Evolutionary conservation across 2,329 filamentous ascomycete species (phyloP), one percentile per base, ranked within the genome.

Genomic region (Calonectria crousiana): DNA sequence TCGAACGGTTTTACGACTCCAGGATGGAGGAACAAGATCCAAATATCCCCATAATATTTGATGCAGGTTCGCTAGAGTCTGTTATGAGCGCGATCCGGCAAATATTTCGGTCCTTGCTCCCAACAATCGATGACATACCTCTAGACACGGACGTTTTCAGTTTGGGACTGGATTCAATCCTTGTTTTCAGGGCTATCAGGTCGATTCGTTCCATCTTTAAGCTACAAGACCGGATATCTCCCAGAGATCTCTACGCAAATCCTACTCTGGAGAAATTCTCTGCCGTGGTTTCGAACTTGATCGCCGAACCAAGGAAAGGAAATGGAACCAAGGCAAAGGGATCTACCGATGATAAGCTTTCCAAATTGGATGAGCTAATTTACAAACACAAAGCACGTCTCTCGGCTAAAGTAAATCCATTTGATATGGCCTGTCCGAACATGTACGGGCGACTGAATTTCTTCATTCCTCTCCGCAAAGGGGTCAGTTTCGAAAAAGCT

Each of bases 1-100:
- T 90, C 51, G 85, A 89, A 5, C 81, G 82, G 0, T 81, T 90
- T 4, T 90, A 90, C 74, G 69, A 64, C 18, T 76, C 80, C 4
- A 30, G 51, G 6, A 28, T 6, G n/a, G 72, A 73, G 16, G 74
- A 77, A 20, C 76, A 75, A 18, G 23, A 62, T 0, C 41, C 13
- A 20, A 26, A 66, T 32, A 49, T 71, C 2, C 69, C 68, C 2
- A 64, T 81, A 16, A 67, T 69, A 13, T 60, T 81, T 18, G 78
- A 80, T 13, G 75, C 72, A 14, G 72, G 41, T 13, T 83, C 81
- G 0, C n/a, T 74, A 4, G 77, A 78, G 23, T 76, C 80, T 14
- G 77, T 81, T 62, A 74, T 73, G 9, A 49, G 67, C 23, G 69
- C 67, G 6, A 41, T 82, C 16, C 74, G 76, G 18, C 71, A 78